Conservation (phyloP, 1,284 basidiomycete genomes). For the Ceratobasidium sp. region DNA sequence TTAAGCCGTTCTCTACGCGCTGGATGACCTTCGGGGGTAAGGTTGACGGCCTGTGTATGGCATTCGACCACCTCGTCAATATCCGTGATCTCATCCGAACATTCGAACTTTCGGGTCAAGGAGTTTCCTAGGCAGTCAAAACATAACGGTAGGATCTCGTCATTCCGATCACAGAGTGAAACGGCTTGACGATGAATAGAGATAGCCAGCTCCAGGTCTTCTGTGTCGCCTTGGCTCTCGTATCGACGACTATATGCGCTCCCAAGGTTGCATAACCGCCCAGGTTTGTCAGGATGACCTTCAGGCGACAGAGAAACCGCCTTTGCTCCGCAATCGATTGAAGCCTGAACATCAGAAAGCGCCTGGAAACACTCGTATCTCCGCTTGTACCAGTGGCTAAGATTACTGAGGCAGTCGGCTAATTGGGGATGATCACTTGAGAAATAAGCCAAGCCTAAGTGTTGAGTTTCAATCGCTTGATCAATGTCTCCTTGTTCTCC, state of each 20-base stretch:
- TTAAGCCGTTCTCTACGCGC: not conserved
- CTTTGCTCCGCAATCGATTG: not conserved
- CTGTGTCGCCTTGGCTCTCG: not conserved
- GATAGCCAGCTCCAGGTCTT: not conserved
- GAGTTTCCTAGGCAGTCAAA: not conserved
- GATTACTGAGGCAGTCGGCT: not conserved
- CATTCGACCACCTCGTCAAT: not conserved
- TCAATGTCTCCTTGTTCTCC: conserved; percentile 5
- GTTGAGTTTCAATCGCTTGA: not conserved
- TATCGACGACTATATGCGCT: not conserved
- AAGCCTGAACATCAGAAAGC: conserved; percentile 5
- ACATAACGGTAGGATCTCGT: not conserved
- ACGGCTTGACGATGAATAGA: not conserved
- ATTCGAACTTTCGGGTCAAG: not conserved
- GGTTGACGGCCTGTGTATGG: not conserved
- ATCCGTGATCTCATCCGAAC: not conserved
- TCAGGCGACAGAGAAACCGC: conserved; percentile 4
- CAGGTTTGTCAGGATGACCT: not conserved
- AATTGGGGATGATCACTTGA: not conserved
- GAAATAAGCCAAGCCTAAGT: not conserved
- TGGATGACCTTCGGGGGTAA: conserved; percentile 1
- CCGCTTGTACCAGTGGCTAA: not conserved
- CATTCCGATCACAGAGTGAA: not conserved
- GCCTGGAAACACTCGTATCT: not conserved
- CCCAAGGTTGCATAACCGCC: not conserved